A percentile compares a stretch with the other conserved stretches of the same genome.
Evolutionary conservation across 306 rosid species (phyloP).

Genomic region (Begonia fuchsioides): DNA sequence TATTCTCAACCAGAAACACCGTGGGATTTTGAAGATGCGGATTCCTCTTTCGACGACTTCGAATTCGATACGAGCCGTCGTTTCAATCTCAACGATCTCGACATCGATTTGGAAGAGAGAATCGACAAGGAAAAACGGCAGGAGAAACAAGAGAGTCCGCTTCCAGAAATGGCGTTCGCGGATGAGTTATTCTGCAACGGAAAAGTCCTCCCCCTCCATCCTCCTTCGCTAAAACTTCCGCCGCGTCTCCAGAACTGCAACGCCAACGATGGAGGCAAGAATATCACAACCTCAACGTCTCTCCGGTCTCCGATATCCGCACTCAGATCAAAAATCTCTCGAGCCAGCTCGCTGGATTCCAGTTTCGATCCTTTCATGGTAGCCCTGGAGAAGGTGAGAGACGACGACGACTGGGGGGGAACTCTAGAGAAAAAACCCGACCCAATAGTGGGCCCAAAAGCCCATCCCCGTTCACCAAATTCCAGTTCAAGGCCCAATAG

Average conservation of each 20-base stretch:
- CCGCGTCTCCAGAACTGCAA: slow-evolving; percentile 36
- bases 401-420: slow-evolving; percentile 25
- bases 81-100: slow-evolving; percentile 13
- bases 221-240: slow-evolving; percentile 74
- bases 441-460: not conserved
- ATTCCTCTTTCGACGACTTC: slow-evolving; percentile 31
- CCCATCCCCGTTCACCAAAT: not conserved
- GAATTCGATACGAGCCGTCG: slow-evolving; percentile 49
- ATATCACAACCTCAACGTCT: slow-evolving; percentile 10
- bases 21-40: slow-evolving; percentile 23
- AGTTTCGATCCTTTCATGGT: slow-evolving; percentile 78
- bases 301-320: slow-evolving; percentile 30
- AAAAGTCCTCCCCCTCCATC: slow-evolving; percentile 46
- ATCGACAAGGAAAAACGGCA: not conserved
- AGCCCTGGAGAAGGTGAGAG: slow-evolving; percentile 48
- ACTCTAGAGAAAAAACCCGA: slow-evolving; percentile 8
- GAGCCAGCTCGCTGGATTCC: slow-evolving; percentile 39
- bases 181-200: slow-evolving; percentile 73
- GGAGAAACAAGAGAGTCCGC: slow-evolving; percentile 10
- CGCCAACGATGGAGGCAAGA: slow-evolving; percentile 9
- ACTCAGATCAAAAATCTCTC: slow-evolving; percentile 20
- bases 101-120: slow-evolving; percentile 7
- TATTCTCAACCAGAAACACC: slow-evolving; percentile 24
- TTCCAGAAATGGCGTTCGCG: slow-evolving; percentile 59
- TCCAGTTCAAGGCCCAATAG: not conserved